phyloP scores from a whole-genome alignment of 352 stramenopile species.

The Peronosclerospora sorghi region DNA sequence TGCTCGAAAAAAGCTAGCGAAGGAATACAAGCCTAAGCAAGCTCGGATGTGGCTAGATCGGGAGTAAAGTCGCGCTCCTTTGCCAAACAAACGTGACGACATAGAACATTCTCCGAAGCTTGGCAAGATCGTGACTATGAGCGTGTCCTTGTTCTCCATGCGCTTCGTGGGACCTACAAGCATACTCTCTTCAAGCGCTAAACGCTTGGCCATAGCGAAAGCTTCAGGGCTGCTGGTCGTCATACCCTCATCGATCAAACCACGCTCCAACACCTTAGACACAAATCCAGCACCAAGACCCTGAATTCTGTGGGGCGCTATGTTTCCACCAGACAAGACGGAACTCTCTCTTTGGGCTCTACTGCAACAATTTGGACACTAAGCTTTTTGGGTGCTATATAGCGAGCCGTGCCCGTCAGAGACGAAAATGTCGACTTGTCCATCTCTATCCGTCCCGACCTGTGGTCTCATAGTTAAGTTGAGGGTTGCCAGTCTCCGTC shows the following conservation, averaged over 20 bases:
- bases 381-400: conserved; percentile 83
- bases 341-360: conserved; percentile 75
- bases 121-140: conserved; percentile 7
- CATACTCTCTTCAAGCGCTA: conserved; percentile 78
- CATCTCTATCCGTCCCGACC: conserved; percentile 82
- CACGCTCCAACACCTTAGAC: conserved; percentile 61
- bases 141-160: background rate
- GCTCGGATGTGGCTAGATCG: conserved; percentile 33
- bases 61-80: conserved; percentile 64
- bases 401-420: conserved; percentile 69
- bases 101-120: conserved; percentile 86
- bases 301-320: conserved; percentile 79
- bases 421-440: conserved; percentile 83
- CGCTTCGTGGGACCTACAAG: conserved; percentile 62
- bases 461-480: conserved; percentile 86
- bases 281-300: conserved; percentile 80
- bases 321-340: conserved; percentile 73
- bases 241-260: conserved; percentile 86
- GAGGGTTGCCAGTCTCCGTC: conserved; percentile 78
- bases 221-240: conserved; percentile 68
- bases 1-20: no score
- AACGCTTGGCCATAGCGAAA: conserved; percentile 80
- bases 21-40: conserved; percentile 1
- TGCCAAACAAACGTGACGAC: conserved; percentile 71
- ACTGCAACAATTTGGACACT: conserved; percentile 75